Evolutionary conservation across 345 rosid genomes (phyloP).

Genomic region (Erysimum cheiranthoides): DNA sequence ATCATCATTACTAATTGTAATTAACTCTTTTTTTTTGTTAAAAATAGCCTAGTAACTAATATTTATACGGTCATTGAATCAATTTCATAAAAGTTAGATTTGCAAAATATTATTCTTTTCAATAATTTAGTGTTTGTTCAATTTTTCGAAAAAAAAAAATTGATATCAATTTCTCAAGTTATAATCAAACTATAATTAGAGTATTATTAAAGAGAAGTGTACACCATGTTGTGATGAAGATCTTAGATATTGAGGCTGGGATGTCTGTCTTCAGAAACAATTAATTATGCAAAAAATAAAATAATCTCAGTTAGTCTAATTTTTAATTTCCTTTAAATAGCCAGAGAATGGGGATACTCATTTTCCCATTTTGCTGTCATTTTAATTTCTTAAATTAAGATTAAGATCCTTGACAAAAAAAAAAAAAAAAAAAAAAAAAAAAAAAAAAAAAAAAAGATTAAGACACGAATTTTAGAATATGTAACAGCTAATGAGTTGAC

Average conservation of each 20-base stretch:
- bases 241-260: constrained; percentile 32
- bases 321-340: constrained; percentile 19
- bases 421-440: no score
- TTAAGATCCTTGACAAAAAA: no score
- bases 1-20: no score
- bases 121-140: background rate
- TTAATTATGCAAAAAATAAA: constrained; percentile 8
- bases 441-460: no score
- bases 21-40: no score
- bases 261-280: constrained; percentile 25
- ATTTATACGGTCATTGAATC: no score
- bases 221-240: constrained; percentile 37
- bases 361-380: background rate
- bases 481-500: constrained; percentile 10
- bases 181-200: background rate
- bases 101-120: no score
- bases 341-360: constrained; percentile 10
- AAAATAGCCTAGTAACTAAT: no score
- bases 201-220: constrained; percentile 17
- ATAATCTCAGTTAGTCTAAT: background rate
- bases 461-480: background rate
- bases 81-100: no score
- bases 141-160: no score
- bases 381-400: background rate
- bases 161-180: background rate